These are phyloP conservation scores for Trichoderma harzianum DNA, from an alignment of 2,329 filamentous ascomycete species.

Conservation along the genomic window DNA sequence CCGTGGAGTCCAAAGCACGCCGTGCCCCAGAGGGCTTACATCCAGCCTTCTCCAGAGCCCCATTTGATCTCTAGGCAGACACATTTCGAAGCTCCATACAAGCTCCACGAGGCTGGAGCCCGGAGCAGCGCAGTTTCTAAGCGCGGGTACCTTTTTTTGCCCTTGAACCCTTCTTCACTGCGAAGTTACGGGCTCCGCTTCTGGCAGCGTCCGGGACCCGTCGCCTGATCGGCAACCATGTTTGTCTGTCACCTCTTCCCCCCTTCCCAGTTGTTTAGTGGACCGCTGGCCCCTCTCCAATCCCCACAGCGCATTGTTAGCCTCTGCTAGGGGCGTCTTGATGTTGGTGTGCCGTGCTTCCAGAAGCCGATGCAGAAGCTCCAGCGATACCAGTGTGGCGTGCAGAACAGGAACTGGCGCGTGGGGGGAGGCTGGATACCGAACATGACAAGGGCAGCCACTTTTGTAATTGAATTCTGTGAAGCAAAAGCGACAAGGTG, in stretches of 20 bases:
- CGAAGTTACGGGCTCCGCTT: conserved; percentile 10
- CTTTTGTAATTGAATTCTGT: conserved; percentile 18
- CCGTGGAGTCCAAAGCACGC: background rate
- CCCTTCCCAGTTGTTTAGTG: background rate
- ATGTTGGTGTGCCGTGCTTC: conserved; percentile 19
- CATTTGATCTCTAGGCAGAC: conserved; percentile 18
- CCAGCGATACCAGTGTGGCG: background rate
- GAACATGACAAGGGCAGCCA: conserved; percentile 3
- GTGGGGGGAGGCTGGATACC: conserved; percentile 11
- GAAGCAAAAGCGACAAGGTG: conserved; percentile 1
- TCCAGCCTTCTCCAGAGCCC: conserved; percentile 5
- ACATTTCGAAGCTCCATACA: conserved; percentile 14
- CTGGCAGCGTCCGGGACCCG: conserved; percentile 7
- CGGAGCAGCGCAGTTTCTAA: background rate
- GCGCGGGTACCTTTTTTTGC: background rate
- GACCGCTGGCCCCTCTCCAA: background rate
- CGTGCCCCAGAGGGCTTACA: conserved; percentile 16
- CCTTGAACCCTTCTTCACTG: background rate
- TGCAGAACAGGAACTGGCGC: background rate
- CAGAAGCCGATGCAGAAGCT: conserved; percentile 20
- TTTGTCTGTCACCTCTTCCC: background rate
- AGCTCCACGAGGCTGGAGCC: conserved; percentile 11
- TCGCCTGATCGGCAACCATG: conserved; percentile 13
- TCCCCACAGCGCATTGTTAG: background rate
- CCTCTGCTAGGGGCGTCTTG: background rate